These are phyloP conservation scores for Phytophthora rubi DNA, from an alignment of 352 stramenopile genomes.

Conservation along the genomic window DNA sequence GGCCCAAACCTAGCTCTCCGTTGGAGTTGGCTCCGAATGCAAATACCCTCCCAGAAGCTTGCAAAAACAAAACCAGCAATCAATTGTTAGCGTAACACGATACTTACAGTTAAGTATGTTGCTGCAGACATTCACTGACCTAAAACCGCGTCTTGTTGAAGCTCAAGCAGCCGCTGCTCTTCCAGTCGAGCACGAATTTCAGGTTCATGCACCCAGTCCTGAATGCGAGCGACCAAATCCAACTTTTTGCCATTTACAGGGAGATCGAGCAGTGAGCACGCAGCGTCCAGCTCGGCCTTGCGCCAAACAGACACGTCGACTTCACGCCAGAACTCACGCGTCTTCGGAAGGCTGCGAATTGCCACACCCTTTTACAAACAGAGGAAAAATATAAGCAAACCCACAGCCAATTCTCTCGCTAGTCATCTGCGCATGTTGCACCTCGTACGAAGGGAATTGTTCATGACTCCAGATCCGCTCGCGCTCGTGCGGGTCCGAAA, in stretches of 20 bases:
- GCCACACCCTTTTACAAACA: slow-evolving; percentile 36
- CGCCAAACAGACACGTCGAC: slow-evolving; percentile 62
- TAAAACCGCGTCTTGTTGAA: slow-evolving; percentile 51
- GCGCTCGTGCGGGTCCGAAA: slow-evolving; percentile 53
- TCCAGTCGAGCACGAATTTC: slow-evolving; percentile 47
- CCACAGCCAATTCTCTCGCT: not conserved
- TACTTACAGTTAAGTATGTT: not conserved
- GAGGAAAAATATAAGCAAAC: not conserved
- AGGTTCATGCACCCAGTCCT: slow-evolving; percentile 76
- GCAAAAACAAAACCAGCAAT: not conserved
- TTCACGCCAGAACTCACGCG: slow-evolving; percentile 61
- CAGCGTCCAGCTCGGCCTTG: slow-evolving; percentile 60
- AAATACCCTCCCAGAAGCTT: slow-evolving; percentile 69
- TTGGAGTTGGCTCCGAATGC: slow-evolving; percentile 69
- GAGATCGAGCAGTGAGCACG: slow-evolving; percentile 67
- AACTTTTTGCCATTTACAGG: slow-evolving; percentile 56
- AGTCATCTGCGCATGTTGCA: slow-evolving; percentile 11
- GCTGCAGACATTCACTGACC: slow-evolving; percentile 25
- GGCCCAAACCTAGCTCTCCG: slow-evolving; percentile 67
- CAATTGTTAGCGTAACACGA: not conserved
- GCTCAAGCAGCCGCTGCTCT: slow-evolving; percentile 41
- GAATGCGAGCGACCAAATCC: slow-evolving; percentile 66
- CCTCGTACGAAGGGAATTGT: slow-evolving; percentile 49
- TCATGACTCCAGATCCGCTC: slow-evolving; percentile 62
- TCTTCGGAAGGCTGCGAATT: slow-evolving; percentile 68